Conservation (phyloP, 1,284 basidiomycete species). For the Cryptococcus hybrid region DNA sequence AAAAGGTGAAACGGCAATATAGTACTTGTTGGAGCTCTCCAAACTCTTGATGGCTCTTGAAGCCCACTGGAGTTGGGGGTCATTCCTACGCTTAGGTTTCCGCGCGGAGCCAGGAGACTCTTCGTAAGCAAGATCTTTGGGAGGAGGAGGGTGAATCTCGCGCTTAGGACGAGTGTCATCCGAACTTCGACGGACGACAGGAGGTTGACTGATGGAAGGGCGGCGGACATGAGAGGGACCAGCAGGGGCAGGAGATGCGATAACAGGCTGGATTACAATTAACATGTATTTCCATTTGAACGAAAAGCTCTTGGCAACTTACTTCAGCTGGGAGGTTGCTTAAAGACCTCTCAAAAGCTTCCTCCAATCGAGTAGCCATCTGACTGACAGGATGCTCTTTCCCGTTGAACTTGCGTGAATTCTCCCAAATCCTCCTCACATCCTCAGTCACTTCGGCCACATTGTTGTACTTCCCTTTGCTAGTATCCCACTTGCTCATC, state of each 20-base stretch:
- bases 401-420: slow-evolving; percentile 91
- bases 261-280: slow-evolving; percentile 8
- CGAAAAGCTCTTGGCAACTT: slow-evolving; percentile 38
- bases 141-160: slow-evolving; percentile 92
- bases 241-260: slow-evolving; percentile 14
- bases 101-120: slow-evolving; percentile 55
- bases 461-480: slow-evolving; percentile 68
- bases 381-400: slow-evolving; percentile 74
- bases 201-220: slow-evolving; percentile 43
- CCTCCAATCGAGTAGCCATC: slow-evolving; percentile 78
- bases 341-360: slow-evolving; percentile 83
- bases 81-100: slow-evolving; percentile 60
- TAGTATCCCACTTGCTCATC: slow-evolving; percentile 52
- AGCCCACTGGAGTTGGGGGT: slow-evolving; percentile 78
- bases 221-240: slow-evolving; percentile 27
- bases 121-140: slow-evolving; percentile 83
- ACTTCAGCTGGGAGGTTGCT: slow-evolving; percentile 73
- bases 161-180: slow-evolving; percentile 77
- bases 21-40: slow-evolving; percentile 71
- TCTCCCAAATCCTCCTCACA: slow-evolving; percentile 81
- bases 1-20: slow-evolving; percentile 74
- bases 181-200: slow-evolving; percentile 48
- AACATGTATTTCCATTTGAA: neutral
- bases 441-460: slow-evolving; percentile 79
- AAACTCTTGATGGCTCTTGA: slow-evolving; percentile 73